phyloP scores from a whole-genome alignment of 352 stramenopile genomes.

The Lagenidium sp. region DNA sequence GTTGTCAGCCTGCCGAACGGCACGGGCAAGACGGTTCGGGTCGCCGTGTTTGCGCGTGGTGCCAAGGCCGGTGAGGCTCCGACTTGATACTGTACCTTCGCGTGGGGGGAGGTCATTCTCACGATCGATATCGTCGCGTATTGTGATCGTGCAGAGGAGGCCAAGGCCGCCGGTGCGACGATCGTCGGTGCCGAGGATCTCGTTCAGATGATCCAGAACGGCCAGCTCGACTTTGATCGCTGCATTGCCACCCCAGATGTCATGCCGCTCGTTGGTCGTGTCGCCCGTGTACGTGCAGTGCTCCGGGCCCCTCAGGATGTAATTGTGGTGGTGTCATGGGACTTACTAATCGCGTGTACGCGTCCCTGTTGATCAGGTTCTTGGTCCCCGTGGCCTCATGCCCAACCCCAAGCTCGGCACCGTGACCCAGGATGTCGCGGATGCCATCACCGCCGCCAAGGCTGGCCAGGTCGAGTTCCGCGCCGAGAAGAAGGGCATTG shows the following conservation, averaged over 20 bases:
- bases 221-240: conserved; percentile 88
- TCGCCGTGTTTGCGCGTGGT: conserved; percentile 88
- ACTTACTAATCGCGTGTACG: too few relatives aligned
- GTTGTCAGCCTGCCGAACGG: conserved; percentile 82
- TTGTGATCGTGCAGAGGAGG: conserved; percentile 78
- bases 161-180: conserved; percentile 80
- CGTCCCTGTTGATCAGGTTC: conserved; percentile 39
- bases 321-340: not conserved
- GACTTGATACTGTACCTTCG: too few relatives aligned
- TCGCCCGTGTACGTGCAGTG: conserved; percentile 64
- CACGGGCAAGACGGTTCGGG: conserved; percentile 80
- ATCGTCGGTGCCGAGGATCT: conserved; percentile 90
- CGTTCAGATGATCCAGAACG: conserved; percentile 82
- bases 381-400: conserved; percentile 96
- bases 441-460: conserved; percentile 73
- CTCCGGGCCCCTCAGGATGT: not conserved
- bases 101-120: too few relatives aligned
- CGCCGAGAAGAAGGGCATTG: conserved; percentile 87
- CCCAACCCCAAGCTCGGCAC: conserved; percentile 97
- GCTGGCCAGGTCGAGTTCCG: conserved; percentile 85
- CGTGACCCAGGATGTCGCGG: conserved; percentile 87
- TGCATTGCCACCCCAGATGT: conserved; percentile 90
- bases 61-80: conserved; percentile 54
- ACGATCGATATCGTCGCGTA: too few relatives aligned
- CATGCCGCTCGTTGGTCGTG: conserved; percentile 89